Percentiles rank a stretch among this genome's conserved stretches.
These are phyloP conservation scores for Euphrasia confusa DNA, from an alignment of 257 asterid genomes.

Conservation along the genomic window DNA sequence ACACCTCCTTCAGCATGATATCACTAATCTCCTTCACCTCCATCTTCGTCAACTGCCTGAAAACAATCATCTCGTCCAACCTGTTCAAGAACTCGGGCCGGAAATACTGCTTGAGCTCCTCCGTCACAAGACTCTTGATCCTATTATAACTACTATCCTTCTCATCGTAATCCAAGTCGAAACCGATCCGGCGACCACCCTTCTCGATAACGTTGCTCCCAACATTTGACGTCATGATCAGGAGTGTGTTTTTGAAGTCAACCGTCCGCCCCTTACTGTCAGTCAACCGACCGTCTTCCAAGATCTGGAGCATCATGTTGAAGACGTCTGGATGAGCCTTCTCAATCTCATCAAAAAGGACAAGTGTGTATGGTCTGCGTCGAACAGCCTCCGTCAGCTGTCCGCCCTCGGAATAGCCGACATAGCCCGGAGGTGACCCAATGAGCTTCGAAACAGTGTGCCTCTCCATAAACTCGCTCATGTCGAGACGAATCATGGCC, in stretches of 20 bases:
- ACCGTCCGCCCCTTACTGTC: constrained; percentile 81
- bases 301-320: constrained; percentile 79
- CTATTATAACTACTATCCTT: constrained; percentile 62
- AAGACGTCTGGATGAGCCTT: constrained; percentile 83
- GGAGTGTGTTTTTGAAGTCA: constrained; percentile 73
- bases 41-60: constrained; percentile 63
- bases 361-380: constrained; percentile 66
- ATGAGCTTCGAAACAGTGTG: constrained; percentile 79
- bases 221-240: constrained; percentile 81
- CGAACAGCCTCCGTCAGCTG: constrained; percentile 80
- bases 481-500: constrained; percentile 80
- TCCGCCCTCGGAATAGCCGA: constrained; percentile 79
- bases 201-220: constrained; percentile 70
- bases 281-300: constrained; percentile 82
- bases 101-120: constrained; percentile 63
- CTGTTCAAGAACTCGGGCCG: constrained; percentile 82
- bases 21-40: constrained; percentile 81
- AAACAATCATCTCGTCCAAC: constrained; percentile 72
- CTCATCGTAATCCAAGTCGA: constrained; percentile 55
- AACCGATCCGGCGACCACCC: constrained; percentile 58
- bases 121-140: constrained; percentile 55
- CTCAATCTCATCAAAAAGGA: constrained; percentile 78
- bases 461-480: constrained; percentile 93
- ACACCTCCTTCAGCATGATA: constrained; percentile 64
- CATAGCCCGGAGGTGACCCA: constrained; percentile 89